Percentiles rank a stretch among this genome's conserved stretches.
These are phyloP conservation scores for Globisporangium lucens DNA, from an alignment of 352 stramenopile genomes.

Conservation along the genomic window DNA sequence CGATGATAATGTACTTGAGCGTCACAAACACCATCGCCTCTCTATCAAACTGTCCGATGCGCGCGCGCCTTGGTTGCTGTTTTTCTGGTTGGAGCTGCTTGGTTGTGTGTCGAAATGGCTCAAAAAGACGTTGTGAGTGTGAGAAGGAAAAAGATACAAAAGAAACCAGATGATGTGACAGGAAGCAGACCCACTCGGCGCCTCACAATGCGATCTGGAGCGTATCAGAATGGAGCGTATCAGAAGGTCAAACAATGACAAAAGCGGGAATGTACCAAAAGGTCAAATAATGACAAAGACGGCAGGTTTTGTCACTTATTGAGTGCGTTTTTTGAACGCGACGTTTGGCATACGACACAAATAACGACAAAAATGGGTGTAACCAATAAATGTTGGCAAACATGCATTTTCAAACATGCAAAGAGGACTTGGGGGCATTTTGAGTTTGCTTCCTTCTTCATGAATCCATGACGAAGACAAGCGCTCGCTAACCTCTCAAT, in stretches of 20 bases:
- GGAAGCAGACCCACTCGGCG: not conserved
- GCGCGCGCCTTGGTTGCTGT: not conserved
- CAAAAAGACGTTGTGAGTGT: constrained; percentile 5
- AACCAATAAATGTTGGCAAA: not conserved
- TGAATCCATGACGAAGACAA: not conserved
- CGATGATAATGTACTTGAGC: constrained; percentile 90
- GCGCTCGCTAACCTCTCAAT: not conserved
- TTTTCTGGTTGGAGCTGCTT: not conserved
- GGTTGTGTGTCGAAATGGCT: not conserved
- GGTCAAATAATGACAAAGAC: too few relatives aligned
- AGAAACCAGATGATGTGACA: constrained; percentile 14
- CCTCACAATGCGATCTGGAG: not conserved
- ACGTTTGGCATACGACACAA: too few relatives aligned
- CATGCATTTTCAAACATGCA: not conserved
- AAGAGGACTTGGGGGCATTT: not conserved
- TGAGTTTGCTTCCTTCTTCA: not conserved
- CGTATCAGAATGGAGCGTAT: not conserved
- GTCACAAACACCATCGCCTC: constrained; percentile 80
- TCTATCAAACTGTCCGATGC: not conserved
- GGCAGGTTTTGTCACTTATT: too few relatives aligned
- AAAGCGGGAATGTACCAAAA: not conserved
- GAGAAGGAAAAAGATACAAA: constrained; percentile 17
- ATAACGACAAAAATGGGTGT: too few relatives aligned
- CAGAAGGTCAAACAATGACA: not conserved
- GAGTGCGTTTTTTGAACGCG: too few relatives aligned